Percentiles rank a stretch among this genome's conserved stretches.
Evolutionary conservation across 148 eudicot genomes (phyloP).

Genomic region (Chenopodium album): DNA sequence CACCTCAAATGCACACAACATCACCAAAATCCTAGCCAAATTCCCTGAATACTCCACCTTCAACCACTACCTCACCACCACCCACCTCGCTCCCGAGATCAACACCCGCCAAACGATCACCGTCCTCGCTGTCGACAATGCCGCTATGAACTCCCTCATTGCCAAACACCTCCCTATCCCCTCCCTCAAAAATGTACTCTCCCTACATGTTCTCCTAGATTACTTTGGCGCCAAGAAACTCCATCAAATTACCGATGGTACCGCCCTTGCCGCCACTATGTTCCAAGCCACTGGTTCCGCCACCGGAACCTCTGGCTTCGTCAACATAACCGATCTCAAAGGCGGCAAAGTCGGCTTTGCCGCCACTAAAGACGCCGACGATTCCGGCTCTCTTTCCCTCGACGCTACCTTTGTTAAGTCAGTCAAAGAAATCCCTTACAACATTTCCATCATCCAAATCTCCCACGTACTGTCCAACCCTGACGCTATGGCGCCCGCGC

Average conservation of each 20-base stretch:
- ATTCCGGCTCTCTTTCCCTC: constrained; percentile 19
- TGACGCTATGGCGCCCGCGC: constrained; percentile 72
- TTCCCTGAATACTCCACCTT: constrained; percentile 73
- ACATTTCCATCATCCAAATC: constrained; percentile 77
- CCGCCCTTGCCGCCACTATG: constrained; percentile 91
- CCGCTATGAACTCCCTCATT: constrained; percentile 51
- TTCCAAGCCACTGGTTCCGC: constrained; percentile 93
- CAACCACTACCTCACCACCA: constrained; percentile 83
- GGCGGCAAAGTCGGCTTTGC: constrained; percentile 91
- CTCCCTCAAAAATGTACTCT: constrained; percentile 64
- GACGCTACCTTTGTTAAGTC: constrained; percentile 65
- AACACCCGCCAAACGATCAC: constrained; percentile 77
- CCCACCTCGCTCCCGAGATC: constrained; percentile 90
- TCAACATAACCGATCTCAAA: constrained; percentile 74
- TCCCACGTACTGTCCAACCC: constrained; percentile 47
- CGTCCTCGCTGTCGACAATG: constrained; percentile 81
- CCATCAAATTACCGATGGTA: constrained; percentile 80
- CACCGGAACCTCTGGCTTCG: constrained; percentile 74
- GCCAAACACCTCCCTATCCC: constrained; percentile 55
- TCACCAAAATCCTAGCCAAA: constrained; percentile 61
- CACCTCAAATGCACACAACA: constrained; percentile 59
- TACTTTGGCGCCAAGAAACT: constrained; percentile 92
- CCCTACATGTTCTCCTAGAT: constrained; percentile 84
- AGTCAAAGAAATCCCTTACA: constrained; percentile 66
- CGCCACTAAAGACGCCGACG: constrained; percentile 41